Conservation (phyloP, 1,284 basidiomycete species). For the Wolfiporia cocos region DNA sequence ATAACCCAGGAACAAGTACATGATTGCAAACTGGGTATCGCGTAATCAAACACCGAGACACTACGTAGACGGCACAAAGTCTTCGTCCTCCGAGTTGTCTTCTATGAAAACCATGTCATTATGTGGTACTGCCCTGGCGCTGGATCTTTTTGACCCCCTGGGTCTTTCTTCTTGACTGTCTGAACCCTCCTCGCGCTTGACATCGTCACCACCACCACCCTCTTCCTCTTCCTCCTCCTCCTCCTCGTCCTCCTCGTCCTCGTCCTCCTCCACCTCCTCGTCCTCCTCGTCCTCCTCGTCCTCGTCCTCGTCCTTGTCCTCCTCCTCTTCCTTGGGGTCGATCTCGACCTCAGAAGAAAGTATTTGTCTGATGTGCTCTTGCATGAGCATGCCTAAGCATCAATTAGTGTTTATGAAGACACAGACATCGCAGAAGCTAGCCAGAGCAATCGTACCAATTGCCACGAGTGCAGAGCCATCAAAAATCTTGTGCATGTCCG, state of each 20-base stretch:
- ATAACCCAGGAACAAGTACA: not conserved
- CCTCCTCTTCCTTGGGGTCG: constrained; percentile 34
- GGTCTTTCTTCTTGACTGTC: constrained; percentile 1
- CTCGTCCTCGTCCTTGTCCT: constrained; percentile 1
- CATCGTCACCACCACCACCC: too few relatives aligned
- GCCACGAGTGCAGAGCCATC: constrained; percentile 69
- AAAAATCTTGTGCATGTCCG: constrained; percentile 69
- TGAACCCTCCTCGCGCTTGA: constrained; percentile 6
- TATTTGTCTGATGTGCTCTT: constrained; percentile 49
- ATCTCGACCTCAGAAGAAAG: constrained; percentile 35
- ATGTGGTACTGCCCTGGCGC: not conserved
- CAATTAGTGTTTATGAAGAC: not conserved
- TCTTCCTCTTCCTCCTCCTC: constrained; percentile 6
- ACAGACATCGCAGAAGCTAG: not conserved
- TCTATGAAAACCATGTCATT: constrained; percentile 3
- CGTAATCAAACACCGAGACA: too few relatives aligned
- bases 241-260: constrained; percentile 10
- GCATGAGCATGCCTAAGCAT: constrained; percentile 56
- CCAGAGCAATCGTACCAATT: constrained; percentile 43
- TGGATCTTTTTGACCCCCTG: constrained; percentile 1
- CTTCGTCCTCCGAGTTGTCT: constrained; percentile 8
- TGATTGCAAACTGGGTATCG: too few relatives aligned
- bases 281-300: constrained; percentile 5
- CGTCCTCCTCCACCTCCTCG: constrained; percentile 1
- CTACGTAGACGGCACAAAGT: too few relatives aligned